Percentiles rank a stretch among this genome's conserved stretches.
phyloP scores from a whole-genome alignment of 768 basidiomycete species.

The Tricholoma sp. region DNA sequence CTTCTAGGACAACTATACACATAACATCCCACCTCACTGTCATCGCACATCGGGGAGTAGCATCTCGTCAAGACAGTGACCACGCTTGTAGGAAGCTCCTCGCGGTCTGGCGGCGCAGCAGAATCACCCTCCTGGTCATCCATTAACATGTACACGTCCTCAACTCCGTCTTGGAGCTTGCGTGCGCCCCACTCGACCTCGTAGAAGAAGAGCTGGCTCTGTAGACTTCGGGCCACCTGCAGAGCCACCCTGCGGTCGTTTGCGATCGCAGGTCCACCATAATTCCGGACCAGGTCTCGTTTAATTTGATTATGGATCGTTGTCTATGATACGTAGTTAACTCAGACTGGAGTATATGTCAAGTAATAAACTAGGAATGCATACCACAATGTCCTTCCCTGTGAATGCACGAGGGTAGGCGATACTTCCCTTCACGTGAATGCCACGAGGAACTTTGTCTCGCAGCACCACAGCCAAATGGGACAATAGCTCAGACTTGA shows the following conservation, averaged over 20 bases:
- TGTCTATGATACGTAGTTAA: constrained; percentile 42
- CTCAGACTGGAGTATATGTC: neutral
- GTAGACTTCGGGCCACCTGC: constrained; percentile 82
- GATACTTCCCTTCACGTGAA: constrained; percentile 92
- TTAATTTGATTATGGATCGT: constrained; percentile 84
- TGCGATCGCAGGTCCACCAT: constrained; percentile 56
- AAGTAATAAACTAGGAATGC: constrained; percentile 24
- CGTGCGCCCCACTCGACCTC: constrained; percentile 95
- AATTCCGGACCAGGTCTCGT: constrained; percentile 64
- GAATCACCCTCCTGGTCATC: constrained; percentile 72
- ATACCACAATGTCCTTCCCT: constrained; percentile 87
- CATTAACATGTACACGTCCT: constrained; percentile 93
- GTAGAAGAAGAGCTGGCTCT: constrained; percentile 91
- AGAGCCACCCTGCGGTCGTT: constrained; percentile 79
- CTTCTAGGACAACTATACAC: constrained; percentile 74
- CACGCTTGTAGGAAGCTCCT: constrained; percentile 81
- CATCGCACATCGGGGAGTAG: constrained; percentile 74
- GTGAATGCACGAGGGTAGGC: constrained; percentile 90
- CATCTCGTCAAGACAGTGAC: constrained; percentile 85
- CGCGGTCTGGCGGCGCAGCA: constrained; percentile 39
- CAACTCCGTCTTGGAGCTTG: constrained; percentile 80
- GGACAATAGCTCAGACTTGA: constrained; percentile 81
- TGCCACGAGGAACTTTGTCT: constrained; percentile 83
- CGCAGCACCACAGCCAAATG: constrained; percentile 85
- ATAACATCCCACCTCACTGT: constrained; percentile 70